Evolutionary conservation across 805 yeast genomes (phyloP).

Genomic region (Zygosaccharomyces siamensis): DNA sequence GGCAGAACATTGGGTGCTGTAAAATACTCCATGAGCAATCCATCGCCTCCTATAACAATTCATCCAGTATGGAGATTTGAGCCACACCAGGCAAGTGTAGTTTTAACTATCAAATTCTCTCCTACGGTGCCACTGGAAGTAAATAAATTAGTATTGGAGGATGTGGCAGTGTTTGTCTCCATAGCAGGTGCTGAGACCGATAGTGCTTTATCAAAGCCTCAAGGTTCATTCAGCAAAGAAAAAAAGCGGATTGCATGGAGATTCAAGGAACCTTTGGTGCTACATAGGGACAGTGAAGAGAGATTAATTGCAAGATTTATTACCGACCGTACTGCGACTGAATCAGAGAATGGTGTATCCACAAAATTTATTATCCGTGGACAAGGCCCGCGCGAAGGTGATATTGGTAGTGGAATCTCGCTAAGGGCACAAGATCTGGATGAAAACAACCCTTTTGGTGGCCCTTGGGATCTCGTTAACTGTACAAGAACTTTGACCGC

Average conservation of each 20-base stretch:
- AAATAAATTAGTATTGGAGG: constrained; percentile 31
- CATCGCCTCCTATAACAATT: constrained; percentile 61
- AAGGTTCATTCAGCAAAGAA: constrained; percentile 85
- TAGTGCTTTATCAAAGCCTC: constrained; percentile 84
- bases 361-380: constrained; percentile 52
- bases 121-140: constrained; percentile 37
- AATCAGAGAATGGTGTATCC: constrained; percentile 69
- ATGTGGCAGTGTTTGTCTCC: constrained; percentile 44
- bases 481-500: constrained; percentile 36
- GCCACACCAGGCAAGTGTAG: constrained; percentile 75
- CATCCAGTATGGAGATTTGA: constrained; percentile 90
- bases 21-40: constrained; percentile 58
- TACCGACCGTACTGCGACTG: constrained; percentile 68
- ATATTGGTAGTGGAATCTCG: constrained; percentile 42
- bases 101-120: constrained; percentile 52
- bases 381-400: constrained; percentile 32
- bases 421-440: constrained; percentile 37
- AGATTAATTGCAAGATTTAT: constrained; percentile 80
- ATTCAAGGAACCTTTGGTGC: constrained; percentile 41
- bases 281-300: constrained; percentile 46
- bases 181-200: constrained; percentile 59
- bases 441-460: constrained; percentile 39
- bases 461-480: constrained; percentile 34
- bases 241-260: constrained; percentile 86
- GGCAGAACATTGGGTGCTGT: constrained; percentile 74